A percentile compares a stretch with the other conserved stretches of the same genome.
Conservation (phyloP, 495 filamentous ascomycete species). For the Endocarpon pusillum region DNA sequence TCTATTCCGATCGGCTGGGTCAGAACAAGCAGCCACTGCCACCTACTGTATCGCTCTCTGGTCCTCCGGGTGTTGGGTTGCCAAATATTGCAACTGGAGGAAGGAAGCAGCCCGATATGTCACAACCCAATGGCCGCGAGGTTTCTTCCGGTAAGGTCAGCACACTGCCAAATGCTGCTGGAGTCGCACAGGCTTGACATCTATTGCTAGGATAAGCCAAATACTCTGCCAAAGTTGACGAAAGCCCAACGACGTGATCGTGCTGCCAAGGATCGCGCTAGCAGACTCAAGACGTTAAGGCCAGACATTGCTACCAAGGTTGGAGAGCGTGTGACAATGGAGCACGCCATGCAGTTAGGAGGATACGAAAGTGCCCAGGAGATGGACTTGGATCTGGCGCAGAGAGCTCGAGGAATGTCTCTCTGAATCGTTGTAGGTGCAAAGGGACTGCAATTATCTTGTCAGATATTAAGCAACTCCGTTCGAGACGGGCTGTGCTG, state of each 20-base stretch:
- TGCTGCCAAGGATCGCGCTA: slow-evolving; percentile 16
- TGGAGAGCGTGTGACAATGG: slow-evolving; percentile 11
- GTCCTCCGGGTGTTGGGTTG: slow-evolving; percentile 11
- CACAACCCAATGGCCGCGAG: no score
- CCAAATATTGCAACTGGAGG: no score
- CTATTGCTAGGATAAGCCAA: no score
- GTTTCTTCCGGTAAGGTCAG: no score
- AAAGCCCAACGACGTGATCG: slow-evolving; percentile 13
- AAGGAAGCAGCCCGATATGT: no score
- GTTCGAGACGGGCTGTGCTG: no score
- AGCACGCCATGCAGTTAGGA: slow-evolving; percentile 14
- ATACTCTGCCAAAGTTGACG: no score
- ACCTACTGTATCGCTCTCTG: slow-evolving; percentile 17
- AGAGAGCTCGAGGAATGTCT: slow-evolving; percentile 13
- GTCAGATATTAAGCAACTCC: no score
- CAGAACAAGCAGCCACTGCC: slow-evolving; percentile 15
- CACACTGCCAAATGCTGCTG: no score
- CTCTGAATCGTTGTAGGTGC: slow-evolving; percentile 1
- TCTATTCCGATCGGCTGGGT: slow-evolving; percentile 30
- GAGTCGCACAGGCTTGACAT: no score
- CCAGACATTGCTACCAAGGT: slow-evolving; percentile 16
- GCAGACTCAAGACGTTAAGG: slow-evolving; percentile 14
- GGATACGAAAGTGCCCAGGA: slow-evolving; percentile 17
- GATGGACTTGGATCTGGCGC: slow-evolving; percentile 16
- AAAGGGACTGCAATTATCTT: slow-evolving; percentile 1